Conservation (phyloP, 176 grass and related monocot genomes). For the Saccharum spontaneum region DNA sequence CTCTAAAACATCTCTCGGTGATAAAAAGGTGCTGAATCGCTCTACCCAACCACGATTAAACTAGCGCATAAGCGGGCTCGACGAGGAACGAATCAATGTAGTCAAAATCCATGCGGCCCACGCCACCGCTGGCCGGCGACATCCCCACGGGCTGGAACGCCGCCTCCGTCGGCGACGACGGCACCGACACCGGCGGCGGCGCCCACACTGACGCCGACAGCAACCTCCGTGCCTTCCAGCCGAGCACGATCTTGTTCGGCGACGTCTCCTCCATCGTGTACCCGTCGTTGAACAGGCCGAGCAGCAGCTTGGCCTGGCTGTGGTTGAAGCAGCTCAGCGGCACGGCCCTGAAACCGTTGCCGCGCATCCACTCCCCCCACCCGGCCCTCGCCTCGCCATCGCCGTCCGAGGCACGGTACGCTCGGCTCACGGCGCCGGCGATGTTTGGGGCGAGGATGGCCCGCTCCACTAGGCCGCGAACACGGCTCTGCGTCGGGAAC, state of each 20-base stretch:
- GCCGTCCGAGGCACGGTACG: conserved; percentile 37
- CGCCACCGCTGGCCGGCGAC: conserved; percentile 15
- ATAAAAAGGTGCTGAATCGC: conserved; percentile 1
- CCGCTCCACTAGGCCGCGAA: conserved; percentile 62
- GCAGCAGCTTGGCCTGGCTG: conserved; percentile 68
- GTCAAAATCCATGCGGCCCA: conserved; percentile 41
- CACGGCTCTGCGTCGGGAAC: conserved; percentile 62
- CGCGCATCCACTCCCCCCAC: conserved; percentile 69
- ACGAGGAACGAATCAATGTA: conserved; percentile 51
- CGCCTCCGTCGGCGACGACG: conserved; percentile 9
- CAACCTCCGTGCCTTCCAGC: conserved; percentile 58
- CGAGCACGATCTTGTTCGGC: conserved; percentile 61
- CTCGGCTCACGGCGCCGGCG: conserved; percentile 58
- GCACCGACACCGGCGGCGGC: conserved; percentile 31
- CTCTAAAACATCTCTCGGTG: background rate
- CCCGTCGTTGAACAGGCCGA: conserved; percentile 71
- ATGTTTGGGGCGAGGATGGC: conserved; percentile 67
- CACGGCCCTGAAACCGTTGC: conserved; percentile 44
- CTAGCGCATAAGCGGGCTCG: conserved; percentile 46
- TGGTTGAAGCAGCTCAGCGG: conserved; percentile 76
- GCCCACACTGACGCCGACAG: conserved; percentile 63
- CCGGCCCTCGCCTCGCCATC: conserved; percentile 19
- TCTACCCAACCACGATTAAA: conserved; percentile 1
- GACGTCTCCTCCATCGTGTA: conserved; percentile 61
- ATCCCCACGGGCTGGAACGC: conserved; percentile 25